Evolutionary conservation across 306 rosid genomes (phyloP).

Genomic region (Prosopis cineraria): DNA sequence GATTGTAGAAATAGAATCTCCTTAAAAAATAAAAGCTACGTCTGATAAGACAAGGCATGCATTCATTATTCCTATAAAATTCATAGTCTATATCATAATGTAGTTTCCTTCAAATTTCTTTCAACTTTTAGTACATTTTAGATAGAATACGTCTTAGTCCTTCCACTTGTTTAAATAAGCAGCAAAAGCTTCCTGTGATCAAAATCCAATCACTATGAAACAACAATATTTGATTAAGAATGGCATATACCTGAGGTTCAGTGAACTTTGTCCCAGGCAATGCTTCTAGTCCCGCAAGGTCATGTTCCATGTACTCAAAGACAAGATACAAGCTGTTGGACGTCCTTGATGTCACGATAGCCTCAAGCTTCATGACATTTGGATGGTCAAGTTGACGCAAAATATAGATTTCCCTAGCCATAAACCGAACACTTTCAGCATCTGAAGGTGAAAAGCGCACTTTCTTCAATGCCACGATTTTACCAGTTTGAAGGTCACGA

Average conservation of each 20-base stretch:
- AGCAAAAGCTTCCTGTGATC: neutral
- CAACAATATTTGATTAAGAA: neutral
- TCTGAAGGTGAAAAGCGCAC: slow-evolving; percentile 84
- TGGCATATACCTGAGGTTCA: slow-evolving; percentile 66
- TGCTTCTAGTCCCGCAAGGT: slow-evolving; percentile 76
- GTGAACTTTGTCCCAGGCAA: slow-evolving; percentile 65
- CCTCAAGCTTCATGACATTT: slow-evolving; percentile 89
- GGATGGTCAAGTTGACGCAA: slow-evolving; percentile 94
- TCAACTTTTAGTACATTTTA: neutral
- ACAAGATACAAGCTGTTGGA: slow-evolving; percentile 88
- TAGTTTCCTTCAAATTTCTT: neutral
- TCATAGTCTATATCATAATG: neutral
- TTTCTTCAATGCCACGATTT: slow-evolving; percentile 86
- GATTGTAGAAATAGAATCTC: neutral
- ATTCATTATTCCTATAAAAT: neutral
- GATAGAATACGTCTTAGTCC: neutral
- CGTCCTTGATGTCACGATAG: slow-evolving; percentile 76
- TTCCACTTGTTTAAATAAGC: neutral
- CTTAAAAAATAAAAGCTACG: neutral
- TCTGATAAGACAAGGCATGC: neutral
- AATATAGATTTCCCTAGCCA: slow-evolving; percentile 95
- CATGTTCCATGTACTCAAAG: slow-evolving; percentile 97
- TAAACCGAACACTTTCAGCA: slow-evolving; percentile 87
- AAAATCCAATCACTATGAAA: neutral
- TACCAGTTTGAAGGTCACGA: slow-evolving; percentile 80